phyloP scores from a whole-genome alignment of 129 eudicot genomes.

The Erigeron canadensis region DNA sequence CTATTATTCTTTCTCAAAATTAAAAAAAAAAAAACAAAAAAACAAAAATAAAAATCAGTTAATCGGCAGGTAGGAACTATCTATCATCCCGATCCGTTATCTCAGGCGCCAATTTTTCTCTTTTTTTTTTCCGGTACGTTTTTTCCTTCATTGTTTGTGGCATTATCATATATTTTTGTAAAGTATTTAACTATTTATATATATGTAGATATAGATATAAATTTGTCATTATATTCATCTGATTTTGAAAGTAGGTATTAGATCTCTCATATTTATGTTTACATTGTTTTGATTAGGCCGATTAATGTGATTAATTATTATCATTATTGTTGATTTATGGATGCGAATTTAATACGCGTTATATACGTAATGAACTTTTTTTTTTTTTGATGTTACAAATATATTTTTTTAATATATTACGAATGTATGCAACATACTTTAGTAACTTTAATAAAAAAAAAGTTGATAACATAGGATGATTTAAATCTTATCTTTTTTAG shows the following conservation, averaged over 20 bases:
- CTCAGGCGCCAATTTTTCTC: constrained; percentile 28
- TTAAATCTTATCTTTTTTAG: too few relatives aligned
- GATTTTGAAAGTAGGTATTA: background rate
- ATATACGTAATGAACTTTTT: background rate
- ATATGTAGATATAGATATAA: background rate
- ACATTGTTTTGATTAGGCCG: constrained; percentile 8
- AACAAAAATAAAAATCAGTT: background rate
- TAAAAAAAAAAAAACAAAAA: background rate
- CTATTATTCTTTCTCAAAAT: background rate
- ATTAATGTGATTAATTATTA: background rate
- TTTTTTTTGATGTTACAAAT: background rate
- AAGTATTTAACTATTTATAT: too few relatives aligned
- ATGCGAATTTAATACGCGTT: background rate
- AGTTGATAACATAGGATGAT: background rate
- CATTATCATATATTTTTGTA: constrained; percentile 9
- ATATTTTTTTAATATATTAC: background rate
- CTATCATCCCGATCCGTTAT: constrained; percentile 13
- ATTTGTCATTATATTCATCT: constrained; percentile 20
- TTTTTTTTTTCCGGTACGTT: constrained; percentile 9
- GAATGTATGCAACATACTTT: background rate
- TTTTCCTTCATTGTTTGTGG: background rate
- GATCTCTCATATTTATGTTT: constrained; percentile 1
- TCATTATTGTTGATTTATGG: constrained; percentile 8
- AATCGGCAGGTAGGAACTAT: background rate
- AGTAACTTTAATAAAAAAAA: background rate